Evolutionary conservation across 2,329 filamentous ascomycete genomes (phyloP).

Genomic region (Exophiala sp.): DNA sequence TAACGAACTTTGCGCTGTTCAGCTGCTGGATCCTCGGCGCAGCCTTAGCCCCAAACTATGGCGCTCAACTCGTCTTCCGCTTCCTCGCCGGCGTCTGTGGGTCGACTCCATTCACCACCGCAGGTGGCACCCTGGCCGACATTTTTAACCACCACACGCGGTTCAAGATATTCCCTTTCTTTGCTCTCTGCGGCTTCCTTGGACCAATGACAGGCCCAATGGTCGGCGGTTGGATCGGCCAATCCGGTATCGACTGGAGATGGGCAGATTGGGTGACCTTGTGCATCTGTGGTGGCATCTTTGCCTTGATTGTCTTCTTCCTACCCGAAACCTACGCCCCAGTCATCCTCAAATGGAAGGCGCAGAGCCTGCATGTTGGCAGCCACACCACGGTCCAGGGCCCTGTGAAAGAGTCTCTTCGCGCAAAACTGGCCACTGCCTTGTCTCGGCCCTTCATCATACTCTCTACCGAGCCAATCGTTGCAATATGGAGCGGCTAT

Average conservation of each 20-base stretch:
- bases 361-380: constrained; percentile 31
- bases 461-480: constrained; percentile 1
- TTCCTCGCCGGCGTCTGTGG: constrained; percentile 58
- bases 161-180: no score
- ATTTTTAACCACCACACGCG: constrained; percentile 48
- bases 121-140: constrained; percentile 70
- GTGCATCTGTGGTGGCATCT: constrained; percentile 61
- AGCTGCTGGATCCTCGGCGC: constrained; percentile 76
- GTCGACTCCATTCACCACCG: constrained; percentile 64
- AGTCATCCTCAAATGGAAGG: constrained; percentile 66
- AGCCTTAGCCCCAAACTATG: constrained; percentile 71
- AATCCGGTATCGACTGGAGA: constrained; percentile 59
- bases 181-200: no score
- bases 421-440: neutral
- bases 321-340: constrained; percentile 80
- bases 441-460: neutral
- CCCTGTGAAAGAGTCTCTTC: no score
- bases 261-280: constrained; percentile 74
- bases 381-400: no score
- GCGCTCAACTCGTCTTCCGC: constrained; percentile 70
- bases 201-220: constrained; percentile 11
- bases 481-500: neutral
- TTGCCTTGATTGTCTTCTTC: constrained; percentile 59
- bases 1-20: constrained; percentile 69
- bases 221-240: constrained; percentile 58